Percentiles rank a stretch among this genome's conserved stretches.
These are phyloP conservation scores for Mortierella alpina DNA, from an alignment of 192 early-diverging fungal species.

Conservation along the genomic window DNA sequence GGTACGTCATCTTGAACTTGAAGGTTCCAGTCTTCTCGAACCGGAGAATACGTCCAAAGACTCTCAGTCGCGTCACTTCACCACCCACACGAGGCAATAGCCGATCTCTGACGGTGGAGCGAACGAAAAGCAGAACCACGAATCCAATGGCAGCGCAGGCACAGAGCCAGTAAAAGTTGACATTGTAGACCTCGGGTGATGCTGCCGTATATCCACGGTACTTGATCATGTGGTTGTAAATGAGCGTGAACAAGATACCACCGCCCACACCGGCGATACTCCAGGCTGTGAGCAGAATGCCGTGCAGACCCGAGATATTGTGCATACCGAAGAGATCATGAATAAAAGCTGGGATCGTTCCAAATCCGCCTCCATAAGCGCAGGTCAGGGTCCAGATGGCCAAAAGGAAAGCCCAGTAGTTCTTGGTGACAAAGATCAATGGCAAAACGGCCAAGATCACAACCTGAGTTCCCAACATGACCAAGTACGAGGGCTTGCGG, in stretches of 20 bases:
- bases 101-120: conserved; percentile 74
- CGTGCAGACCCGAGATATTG: conserved; percentile 81
- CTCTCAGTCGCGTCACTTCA: conserved; percentile 69
- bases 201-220: conserved; percentile 55
- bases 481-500: conserved; percentile 75
- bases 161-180: conserved; percentile 81
- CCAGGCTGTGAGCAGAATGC: conserved; percentile 81
- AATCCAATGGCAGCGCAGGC: conserved; percentile 67
- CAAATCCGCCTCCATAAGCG: conserved; percentile 82
- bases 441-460: conserved; percentile 68
- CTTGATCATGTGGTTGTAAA: conserved; percentile 64
- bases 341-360: conserved; percentile 79
- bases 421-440: conserved; percentile 62
- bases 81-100: conserved; percentile 72
- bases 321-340: conserved; percentile 80
- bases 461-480: conserved; percentile 68
- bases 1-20: conserved; percentile 44
- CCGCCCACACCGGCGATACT: conserved; percentile 74
- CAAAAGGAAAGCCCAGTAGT: conserved; percentile 69
- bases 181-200: conserved; percentile 61
- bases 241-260: conserved; percentile 72
- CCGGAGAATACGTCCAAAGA: conserved; percentile 72
- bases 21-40: conserved; percentile 50
- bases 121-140: conserved; percentile 67
- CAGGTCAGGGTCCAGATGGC: conserved; percentile 70